Percentiles rank a stretch among this genome's conserved stretches.
Evolutionary conservation across 2,329 filamentous ascomycete genomes (phyloP).

Genomic region (Boeremia lycopersici): DNA sequence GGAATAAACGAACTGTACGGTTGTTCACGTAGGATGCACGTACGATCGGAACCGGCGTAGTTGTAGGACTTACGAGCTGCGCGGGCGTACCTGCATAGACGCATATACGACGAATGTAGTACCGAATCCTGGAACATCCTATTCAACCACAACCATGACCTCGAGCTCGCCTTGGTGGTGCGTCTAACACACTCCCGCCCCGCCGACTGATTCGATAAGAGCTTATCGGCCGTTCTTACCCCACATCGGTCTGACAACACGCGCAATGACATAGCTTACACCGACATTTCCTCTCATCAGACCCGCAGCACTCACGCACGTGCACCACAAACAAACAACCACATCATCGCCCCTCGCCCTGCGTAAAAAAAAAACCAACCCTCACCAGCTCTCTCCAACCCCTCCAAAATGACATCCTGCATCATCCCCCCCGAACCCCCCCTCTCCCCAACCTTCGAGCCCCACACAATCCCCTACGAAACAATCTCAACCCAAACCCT

Average conservation of each 20-base stretch:
- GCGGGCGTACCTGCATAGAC: neutral
- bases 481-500: slow-evolving; percentile 18
- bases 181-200: neutral
- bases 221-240: neutral
- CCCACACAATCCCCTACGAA: slow-evolving; percentile 13
- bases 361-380: neutral
- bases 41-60: neutral
- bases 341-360: neutral
- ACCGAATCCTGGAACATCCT: neutral
- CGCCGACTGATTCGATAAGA: neutral
- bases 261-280: slow-evolving; percentile 1
- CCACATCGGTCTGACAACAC: slow-evolving; percentile 1
- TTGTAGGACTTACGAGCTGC: neutral
- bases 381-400: neutral
- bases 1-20: slow-evolving; percentile 5
- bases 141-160: neutral
- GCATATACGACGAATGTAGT: slow-evolving; percentile 1
- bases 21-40: neutral
- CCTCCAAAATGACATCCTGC: neutral
- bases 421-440: neutral
- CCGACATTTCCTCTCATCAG: slow-evolving; percentile 3
- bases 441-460: slow-evolving; percentile 2
- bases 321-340: neutral
- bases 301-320: neutral
- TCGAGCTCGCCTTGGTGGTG: neutral